Conservation (phyloP, 1,284 basidiomycete species). For the Leucoagaricus sp. region DNA sequence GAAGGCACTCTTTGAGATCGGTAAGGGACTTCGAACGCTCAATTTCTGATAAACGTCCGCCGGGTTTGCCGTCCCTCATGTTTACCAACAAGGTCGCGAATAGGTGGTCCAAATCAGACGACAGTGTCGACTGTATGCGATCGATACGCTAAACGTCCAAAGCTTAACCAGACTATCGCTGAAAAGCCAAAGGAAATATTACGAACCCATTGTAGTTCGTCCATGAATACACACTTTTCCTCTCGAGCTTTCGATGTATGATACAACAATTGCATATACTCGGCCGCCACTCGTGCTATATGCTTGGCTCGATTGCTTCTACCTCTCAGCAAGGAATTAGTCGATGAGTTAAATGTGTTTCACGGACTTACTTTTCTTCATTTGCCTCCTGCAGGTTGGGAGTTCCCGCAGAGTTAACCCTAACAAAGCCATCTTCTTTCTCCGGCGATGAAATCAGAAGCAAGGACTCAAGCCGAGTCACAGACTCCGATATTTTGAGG, state of each 20-base stretch:
- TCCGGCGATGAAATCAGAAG: conserved; percentile 63
- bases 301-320: conserved; percentile 78
- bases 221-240: conserved; percentile 77
- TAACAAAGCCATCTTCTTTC: conserved; percentile 38
- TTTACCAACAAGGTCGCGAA: conserved; percentile 60
- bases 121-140: conserved; percentile 77
- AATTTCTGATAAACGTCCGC: conserved; percentile 49
- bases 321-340: conserved; percentile 43
- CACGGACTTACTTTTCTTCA: conserved; percentile 26
- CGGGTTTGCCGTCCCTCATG: conserved; percentile 48
- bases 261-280: conserved; percentile 93
- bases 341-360: not conserved
- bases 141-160: conserved; percentile 65
- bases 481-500: conserved; percentile 86
- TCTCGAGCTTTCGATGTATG: conserved; percentile 80
- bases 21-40: conserved; percentile 64
- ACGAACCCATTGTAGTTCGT: conserved; percentile 86
- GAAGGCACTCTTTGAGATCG: conserved; percentile 78
- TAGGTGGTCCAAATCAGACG: conserved; percentile 80
- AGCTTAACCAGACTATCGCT: conserved; percentile 17
- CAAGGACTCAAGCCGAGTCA: conserved; percentile 80
- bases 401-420: conserved; percentile 33
- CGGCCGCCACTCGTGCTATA: conserved; percentile 81
- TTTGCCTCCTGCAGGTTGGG: conserved; percentile 29
- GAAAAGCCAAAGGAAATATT: conserved; percentile 21